Evolutionary conservation across 2,329 filamentous ascomycete species (phyloP).

Genomic region (Apiospora saccharicola): DNA sequence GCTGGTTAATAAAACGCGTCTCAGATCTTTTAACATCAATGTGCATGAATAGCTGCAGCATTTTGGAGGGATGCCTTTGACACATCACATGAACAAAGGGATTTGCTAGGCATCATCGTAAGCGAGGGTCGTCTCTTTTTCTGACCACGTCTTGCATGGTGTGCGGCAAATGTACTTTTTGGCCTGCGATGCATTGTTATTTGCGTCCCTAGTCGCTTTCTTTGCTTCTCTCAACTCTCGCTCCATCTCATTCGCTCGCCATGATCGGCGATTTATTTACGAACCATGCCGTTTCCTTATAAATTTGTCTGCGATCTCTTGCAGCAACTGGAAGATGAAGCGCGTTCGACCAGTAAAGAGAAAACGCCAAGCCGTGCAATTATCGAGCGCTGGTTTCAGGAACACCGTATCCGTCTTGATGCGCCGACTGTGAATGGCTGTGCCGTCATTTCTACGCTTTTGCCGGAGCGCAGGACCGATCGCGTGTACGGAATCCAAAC

Average conservation of each 20-base stretch:
- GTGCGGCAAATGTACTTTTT: neutral
- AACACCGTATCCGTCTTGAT: conserved; percentile 66
- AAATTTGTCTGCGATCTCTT: conserved; percentile 77
- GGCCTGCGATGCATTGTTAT: neutral
- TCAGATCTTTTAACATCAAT: neutral
- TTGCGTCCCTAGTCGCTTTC: conserved; percentile 1
- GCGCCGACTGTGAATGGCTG: conserved; percentile 62
- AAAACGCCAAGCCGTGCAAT: conserved; percentile 41
- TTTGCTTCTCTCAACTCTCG: neutral
- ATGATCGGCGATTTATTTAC: neutral
- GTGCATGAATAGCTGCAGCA: neutral
- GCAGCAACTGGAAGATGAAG: conserved; percentile 65
- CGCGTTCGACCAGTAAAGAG: conserved; percentile 43
- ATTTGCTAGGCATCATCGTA: neutral
- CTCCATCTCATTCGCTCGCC: conserved; percentile 9
- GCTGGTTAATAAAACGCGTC: conserved; percentile 13
- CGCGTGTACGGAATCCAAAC: conserved; percentile 78
- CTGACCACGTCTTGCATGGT: neutral
- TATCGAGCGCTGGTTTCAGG: conserved; percentile 73
- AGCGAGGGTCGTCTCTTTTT: neutral
- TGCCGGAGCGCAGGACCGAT: conserved; percentile 79
- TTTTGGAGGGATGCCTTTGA: neutral
- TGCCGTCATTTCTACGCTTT: conserved; percentile 76
- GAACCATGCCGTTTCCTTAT: conserved; percentile 67
- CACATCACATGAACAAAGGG: conserved; percentile 1